Evolutionary conservation across 202 grass and related monocot genomes (phyloP).

Genomic region (Schoenoplectus triqueter): DNA sequence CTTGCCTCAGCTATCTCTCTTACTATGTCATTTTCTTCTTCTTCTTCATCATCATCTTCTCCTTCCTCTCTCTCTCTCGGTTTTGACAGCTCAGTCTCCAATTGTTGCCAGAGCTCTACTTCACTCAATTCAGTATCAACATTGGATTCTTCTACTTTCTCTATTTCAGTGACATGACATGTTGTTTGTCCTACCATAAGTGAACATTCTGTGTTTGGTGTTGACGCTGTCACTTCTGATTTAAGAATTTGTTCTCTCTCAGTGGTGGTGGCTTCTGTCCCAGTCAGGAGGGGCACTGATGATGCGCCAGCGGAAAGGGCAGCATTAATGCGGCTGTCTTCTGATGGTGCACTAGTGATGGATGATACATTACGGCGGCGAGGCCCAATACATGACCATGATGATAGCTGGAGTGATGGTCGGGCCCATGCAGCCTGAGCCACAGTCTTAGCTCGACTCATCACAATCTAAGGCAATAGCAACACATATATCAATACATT

Average conservation of each 20-base stretch:
- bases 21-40: conserved; percentile 50
- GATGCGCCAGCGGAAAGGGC: conserved; percentile 30
- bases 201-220: conserved; percentile 53
- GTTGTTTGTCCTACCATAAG: conserved; percentile 35
- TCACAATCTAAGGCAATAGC: conserved; percentile 61
- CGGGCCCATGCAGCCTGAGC: conserved; percentile 86
- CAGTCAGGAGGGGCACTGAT: conserved; percentile 48
- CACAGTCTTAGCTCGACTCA: conserved; percentile 81
- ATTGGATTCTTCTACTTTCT: conserved; percentile 50
- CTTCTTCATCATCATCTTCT: conserved; percentile 15
- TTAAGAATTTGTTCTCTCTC: conserved; percentile 52
- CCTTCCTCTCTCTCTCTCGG: conserved; percentile 47
- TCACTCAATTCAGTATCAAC: conserved; percentile 61
- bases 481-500: not conserved
- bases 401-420: conserved; percentile 72
- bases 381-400: conserved; percentile 93
- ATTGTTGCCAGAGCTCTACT: conserved; percentile 88
- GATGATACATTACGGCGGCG: conserved; percentile 60
- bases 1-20: conserved; percentile 68
- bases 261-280: conserved; percentile 45
- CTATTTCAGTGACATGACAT: conserved; percentile 49
- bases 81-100: conserved; percentile 80
- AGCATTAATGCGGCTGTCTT: conserved; percentile 43
- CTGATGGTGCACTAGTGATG: conserved; percentile 46
- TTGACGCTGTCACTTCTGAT: conserved; percentile 51